Evolutionary conservation across 2,329 filamentous ascomycete species (phyloP).

Genomic region (Hypoxylon rubiginosum): DNA sequence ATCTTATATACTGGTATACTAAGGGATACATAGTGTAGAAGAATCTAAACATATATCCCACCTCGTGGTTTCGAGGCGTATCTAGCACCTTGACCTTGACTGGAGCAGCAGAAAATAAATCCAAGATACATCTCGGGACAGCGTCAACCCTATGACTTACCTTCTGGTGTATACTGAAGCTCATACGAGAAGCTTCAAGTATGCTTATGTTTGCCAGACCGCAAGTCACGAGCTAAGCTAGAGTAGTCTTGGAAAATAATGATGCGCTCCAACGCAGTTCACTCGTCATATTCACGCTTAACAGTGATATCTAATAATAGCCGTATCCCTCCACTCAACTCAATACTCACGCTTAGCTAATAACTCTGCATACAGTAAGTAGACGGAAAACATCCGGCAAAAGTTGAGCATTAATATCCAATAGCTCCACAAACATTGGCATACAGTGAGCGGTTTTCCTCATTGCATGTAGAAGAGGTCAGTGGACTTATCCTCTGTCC

Average conservation of each 20-base stretch:
- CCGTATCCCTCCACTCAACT: not conserved
- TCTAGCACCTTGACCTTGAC: not conserved
- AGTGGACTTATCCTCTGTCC: not conserved
- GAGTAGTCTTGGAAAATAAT: constrained; percentile 9
- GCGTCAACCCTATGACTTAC: too few species aligned
- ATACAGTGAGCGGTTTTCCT: constrained; percentile 11
- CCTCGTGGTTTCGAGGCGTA: not conserved
- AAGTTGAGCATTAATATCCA: constrained; percentile 7
- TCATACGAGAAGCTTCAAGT: not conserved
- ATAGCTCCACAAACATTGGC: not conserved
- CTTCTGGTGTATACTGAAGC: not conserved
- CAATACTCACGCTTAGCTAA: not conserved
- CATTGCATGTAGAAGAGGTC: not conserved
- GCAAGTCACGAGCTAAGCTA: constrained; percentile 6
- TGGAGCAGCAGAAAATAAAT: too few species aligned
- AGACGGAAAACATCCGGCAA: not conserved
- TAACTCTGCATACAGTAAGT: not conserved
- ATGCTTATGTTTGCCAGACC: constrained; percentile 11
- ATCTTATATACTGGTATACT: constrained; percentile 23
- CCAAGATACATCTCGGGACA: not conserved
- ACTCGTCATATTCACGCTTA: constrained; percentile 26
- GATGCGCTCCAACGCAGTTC: constrained; percentile 26
- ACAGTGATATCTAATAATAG: not conserved
- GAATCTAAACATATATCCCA: constrained; percentile 1
- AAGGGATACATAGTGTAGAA: too few species aligned